Evolutionary conservation across 2,329 filamentous ascomycete species (phyloP), one percentile per base, ranked within the genome.

Genomic region (Aureobasidium zeae): DNA sequence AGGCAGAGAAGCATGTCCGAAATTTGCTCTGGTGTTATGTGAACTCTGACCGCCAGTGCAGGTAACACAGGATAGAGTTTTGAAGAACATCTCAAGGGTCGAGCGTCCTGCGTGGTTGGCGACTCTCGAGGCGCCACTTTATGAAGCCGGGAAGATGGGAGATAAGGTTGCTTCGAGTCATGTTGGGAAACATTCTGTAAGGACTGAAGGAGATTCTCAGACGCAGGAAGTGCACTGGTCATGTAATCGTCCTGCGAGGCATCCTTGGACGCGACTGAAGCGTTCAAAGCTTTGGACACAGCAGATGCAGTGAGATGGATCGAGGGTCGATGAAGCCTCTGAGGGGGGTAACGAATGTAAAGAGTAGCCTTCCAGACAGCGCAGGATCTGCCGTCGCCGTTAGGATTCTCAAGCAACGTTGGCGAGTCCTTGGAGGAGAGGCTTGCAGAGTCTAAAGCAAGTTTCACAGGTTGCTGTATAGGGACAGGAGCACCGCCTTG

Each of bases 141-240:
- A 26, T 79, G 84, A 16, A 87, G 81, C 30, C 83, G 72, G 48
- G 82, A 68, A 2, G 83, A 80, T 11, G 83, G 86, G 2, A 88
- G 67, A 19, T 75, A 73, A 30, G 82, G 82, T 53, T 71, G 70
- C 20, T 76, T 64, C 15, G 37, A 41, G 25, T 79, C 76, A 12
- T 65, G 67, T 13, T 86, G 66, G 19, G 77, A 73, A 55, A 86
- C 82, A 49, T 68, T 68, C 39, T 72, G 70, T 49, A 87, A 84
- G 2, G 83, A 74, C 55, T 83, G 79, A 10, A 88, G 72, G 17
- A 87, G 66, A 57, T 87, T 87, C 51, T 85, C 68, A 1, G 81
- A 78, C 3, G 77, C 73, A 0, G 83, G 77, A 12, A 77, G 61
- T 44, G 77, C 73, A 54, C 80, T 85, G 24, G 75, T 73, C 25